Percentiles rank a stretch among this genome's conserved stretches.
phyloP scores from a whole-genome alignment of 2,329 filamentous ascomycete genomes.

The Zarea fungicola region DNA sequence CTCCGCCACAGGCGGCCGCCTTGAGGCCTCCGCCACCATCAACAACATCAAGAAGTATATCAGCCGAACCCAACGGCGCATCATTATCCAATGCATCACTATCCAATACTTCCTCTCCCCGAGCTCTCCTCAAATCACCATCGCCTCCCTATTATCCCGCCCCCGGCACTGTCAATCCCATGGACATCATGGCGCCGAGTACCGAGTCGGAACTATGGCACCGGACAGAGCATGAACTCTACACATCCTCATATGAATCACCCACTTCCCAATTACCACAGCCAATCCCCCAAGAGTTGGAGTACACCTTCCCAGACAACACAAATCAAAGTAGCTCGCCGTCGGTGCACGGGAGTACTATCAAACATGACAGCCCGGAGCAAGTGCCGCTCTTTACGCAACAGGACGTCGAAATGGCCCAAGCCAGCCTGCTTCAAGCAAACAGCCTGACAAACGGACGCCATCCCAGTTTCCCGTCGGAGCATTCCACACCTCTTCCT shows the following conservation, averaged over 20 bases:
- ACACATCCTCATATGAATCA: conserved; percentile 23
- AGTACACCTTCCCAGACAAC: not conserved
- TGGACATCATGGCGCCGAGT: conserved; percentile 46
- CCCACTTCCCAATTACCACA: conserved; percentile 16
- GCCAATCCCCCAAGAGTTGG: not conserved
- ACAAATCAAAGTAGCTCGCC: not conserved
- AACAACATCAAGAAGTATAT: conserved; percentile 8
- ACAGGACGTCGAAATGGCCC: conserved; percentile 15
- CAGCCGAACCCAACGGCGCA: conserved; percentile 7
- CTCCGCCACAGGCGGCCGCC: not conserved
- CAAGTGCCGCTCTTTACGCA: not conserved
- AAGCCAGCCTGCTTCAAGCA: conserved; percentile 20
- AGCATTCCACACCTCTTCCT: conserved; percentile 38
- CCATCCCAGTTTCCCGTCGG: conserved; percentile 32
- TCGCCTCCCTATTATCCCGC: conserved; percentile 30
- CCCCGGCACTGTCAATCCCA: conserved; percentile 47
- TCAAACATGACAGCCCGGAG: not conserved
- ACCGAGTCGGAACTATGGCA: conserved; percentile 34
- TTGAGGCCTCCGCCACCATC: not conserved
- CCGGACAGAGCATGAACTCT: conserved; percentile 32
- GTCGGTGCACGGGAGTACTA: not conserved
- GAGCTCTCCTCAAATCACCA: conserved; percentile 17
- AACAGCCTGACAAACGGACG: conserved; percentile 22
- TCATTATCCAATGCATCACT: conserved; percentile 17
- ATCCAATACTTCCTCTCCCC: conserved; percentile 3